Conservation (phyloP, 1,284 basidiomycete genomes). For the Cystobasidiaceae sp. region DNA sequence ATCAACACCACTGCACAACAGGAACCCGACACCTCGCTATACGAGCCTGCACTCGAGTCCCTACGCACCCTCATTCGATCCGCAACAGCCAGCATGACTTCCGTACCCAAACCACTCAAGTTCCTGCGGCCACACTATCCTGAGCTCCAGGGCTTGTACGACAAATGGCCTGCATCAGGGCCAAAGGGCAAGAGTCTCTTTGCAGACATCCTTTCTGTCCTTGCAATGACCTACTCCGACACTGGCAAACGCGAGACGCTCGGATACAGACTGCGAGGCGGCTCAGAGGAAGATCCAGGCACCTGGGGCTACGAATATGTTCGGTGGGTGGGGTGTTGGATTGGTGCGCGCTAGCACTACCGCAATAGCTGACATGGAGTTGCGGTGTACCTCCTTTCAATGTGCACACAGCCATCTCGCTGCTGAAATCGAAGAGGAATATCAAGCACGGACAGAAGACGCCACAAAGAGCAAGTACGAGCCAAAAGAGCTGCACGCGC, state of each 20-base stretch:
- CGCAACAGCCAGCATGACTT: slow-evolving; percentile 99
- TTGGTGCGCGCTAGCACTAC: too few relatives aligned
- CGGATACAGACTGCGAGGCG: slow-evolving; percentile 77
- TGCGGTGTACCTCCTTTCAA: too few relatives aligned
- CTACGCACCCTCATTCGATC: slow-evolving; percentile 90
- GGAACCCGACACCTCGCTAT: slow-evolving; percentile 81
- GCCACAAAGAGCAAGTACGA: slow-evolving; percentile 48
- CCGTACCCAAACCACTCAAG: slow-evolving; percentile 97
- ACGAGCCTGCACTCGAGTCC: slow-evolving; percentile 88
- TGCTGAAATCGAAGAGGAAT: slow-evolving; percentile 94
- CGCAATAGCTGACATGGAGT: too few relatives aligned
- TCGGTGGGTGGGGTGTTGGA: slow-evolving; percentile 51
- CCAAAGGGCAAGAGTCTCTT: slow-evolving; percentile 67
- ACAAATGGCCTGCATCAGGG: slow-evolving; percentile 56
- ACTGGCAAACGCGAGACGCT: slow-evolving; percentile 91
- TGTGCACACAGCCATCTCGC: slow-evolving; percentile 73
- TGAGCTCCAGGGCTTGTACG: slow-evolving; percentile 74
- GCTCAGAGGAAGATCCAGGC: slow-evolving; percentile 80
- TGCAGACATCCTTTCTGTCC: slow-evolving; percentile 95
- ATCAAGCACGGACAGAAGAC: slow-evolving; percentile 54
- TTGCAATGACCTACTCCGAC: slow-evolving; percentile 99
- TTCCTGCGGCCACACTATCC: slow-evolving; percentile 95
- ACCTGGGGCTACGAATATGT: slow-evolving; percentile 99
- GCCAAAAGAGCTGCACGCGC: slow-evolving; percentile 63
- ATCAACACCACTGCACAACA: not conserved